Evolutionary conservation across 306 rosid genomes (phyloP), one percentile per base, ranked within the genome.

Genomic region (Cotoneaster glaucophyllus): DNA sequence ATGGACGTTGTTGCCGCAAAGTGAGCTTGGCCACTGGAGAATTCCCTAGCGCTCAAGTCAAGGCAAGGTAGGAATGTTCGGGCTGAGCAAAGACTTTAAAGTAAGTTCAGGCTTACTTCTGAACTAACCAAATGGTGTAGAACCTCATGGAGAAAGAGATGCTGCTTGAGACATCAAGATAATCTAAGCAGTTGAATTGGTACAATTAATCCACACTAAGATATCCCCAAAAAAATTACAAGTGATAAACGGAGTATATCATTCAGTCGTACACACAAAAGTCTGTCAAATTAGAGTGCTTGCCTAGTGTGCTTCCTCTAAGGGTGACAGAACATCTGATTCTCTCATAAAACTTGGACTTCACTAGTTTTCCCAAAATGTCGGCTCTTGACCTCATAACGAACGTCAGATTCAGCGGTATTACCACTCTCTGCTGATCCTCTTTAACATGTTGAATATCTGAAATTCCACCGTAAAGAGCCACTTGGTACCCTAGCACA

Each of bases 381-480:
- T 87, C 81, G 77, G 98, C 97, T 74, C 92, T 89, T 0, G 98
- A 95, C 80, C 98, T 87, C 79, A 95, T 64, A 2, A 78, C 90
- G 28, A 95, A 86, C 25, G 98, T 89, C 4, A 95, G 87, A 69
- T 92, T 92, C 63, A 95, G 73, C 2, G 97, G 93, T 65, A 95
- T 76, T 2, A 80, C 88, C 19, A 88, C 75, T 54, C 3, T 84
- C 29, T 77, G 73, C 58, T n/a, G 64, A 63, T 70, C 79, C 52
- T 82, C 80, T 57, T 79, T 70, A 1, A 73, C 82, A 11, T 73
- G 76, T 0, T 74, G 86, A 24, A 90, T 80, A 19, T 32, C 88
- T 0, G 97, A 71, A 8, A 92, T 78, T 3, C 96, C 96, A 1
- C 98, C 98, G 41, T 95, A 92, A 31, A 95, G 87, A 32, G 97